Conservation (phyloP, 768 basidiomycete species). For the Amanita brunnescens region DNA sequence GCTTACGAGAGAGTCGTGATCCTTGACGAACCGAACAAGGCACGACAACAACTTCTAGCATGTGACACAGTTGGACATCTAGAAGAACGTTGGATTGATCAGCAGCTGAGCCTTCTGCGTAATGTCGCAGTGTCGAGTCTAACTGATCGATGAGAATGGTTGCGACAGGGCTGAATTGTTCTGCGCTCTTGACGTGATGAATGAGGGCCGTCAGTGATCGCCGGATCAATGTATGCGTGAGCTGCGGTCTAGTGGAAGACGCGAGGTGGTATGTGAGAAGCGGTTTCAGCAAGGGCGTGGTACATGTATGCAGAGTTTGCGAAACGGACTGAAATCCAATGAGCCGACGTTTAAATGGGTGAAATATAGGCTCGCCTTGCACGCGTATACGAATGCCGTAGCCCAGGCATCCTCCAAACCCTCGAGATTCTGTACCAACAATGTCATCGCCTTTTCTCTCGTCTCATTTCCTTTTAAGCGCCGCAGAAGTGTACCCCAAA, state of each 20-base stretch:
- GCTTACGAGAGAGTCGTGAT: constrained; percentile 54
- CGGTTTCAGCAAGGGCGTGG: constrained; percentile 50
- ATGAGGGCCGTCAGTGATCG: constrained; percentile 72
- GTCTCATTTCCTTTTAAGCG: constrained; percentile 50
- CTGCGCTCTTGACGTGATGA: constrained; percentile 70
- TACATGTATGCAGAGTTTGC: constrained; percentile 71
- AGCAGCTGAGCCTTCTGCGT: constrained; percentile 5
- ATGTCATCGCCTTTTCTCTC: constrained; percentile 43
- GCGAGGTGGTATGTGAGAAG: constrained; percentile 50
- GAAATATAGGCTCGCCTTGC: constrained; percentile 42
- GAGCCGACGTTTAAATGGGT: not conserved
- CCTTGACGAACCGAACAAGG: constrained; percentile 62
- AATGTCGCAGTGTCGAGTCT: constrained; percentile 14
- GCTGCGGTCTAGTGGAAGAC: constrained; percentile 25
- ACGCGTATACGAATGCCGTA: constrained; percentile 71
- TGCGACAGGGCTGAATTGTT: constrained; percentile 50
- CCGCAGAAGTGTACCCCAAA: constrained; percentile 76
- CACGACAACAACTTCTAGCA: constrained; percentile 49
- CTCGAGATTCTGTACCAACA: constrained; percentile 44
- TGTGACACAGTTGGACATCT: constrained; percentile 37
- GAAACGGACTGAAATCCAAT: constrained; percentile 55
- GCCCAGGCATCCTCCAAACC: constrained; percentile 57
- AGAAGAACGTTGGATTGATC: constrained; percentile 11
- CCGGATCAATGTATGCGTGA: constrained; percentile 50
- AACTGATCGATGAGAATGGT: constrained; percentile 43